Percentiles rank a stretch among this genome's conserved stretches.
Evolutionary conservation across 768 basidiomycete species (phyloP).

Genomic region (Lepiota brunneoincarnata): DNA sequence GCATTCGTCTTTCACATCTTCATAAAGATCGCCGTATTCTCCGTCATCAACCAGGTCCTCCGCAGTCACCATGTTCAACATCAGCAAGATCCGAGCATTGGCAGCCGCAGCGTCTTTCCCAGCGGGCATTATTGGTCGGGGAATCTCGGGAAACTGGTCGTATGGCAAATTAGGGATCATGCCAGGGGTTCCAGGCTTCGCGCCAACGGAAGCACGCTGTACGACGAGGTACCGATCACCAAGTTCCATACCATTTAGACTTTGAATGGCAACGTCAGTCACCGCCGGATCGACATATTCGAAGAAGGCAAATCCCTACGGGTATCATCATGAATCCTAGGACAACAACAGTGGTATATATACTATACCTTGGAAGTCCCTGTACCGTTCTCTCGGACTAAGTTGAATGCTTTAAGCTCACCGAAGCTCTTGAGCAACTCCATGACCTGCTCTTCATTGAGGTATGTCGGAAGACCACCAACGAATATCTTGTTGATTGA

Average conservation of each 20-base stretch:
- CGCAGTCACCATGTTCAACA: slow-evolving; percentile 97
- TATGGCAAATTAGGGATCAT: slow-evolving; percentile 71
- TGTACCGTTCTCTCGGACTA: slow-evolving; percentile 91
- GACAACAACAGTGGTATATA: not conserved
- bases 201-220: slow-evolving; percentile 93
- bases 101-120: slow-evolving; percentile 51
- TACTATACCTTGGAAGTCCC: slow-evolving; percentile 78
- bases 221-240: slow-evolving; percentile 95
- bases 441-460: slow-evolving; percentile 98
- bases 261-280: slow-evolving; percentile 95
- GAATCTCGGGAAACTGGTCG: slow-evolving; percentile 80
- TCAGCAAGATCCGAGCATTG: slow-evolving; percentile 84
- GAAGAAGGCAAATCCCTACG: slow-evolving; percentile 97
- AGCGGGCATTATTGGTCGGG: slow-evolving; percentile 85
- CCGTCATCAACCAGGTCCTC: slow-evolving; percentile 89
- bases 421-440: slow-evolving; percentile 97
- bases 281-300: slow-evolving; percentile 90
- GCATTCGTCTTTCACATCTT: slow-evolving; percentile 93
- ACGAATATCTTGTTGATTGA: slow-evolving; percentile 98
- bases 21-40: slow-evolving; percentile 92
- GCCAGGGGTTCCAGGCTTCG: slow-evolving; percentile 67
- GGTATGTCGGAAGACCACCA: slow-evolving; percentile 91
- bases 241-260: slow-evolving; percentile 96
- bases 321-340: slow-evolving; percentile 6
- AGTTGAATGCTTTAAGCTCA: slow-evolving; percentile 95